Evolutionary conservation across 345 rosid genomes (phyloP).

Genomic region (thale cress (Arabidopsis thaliana)): DNA sequence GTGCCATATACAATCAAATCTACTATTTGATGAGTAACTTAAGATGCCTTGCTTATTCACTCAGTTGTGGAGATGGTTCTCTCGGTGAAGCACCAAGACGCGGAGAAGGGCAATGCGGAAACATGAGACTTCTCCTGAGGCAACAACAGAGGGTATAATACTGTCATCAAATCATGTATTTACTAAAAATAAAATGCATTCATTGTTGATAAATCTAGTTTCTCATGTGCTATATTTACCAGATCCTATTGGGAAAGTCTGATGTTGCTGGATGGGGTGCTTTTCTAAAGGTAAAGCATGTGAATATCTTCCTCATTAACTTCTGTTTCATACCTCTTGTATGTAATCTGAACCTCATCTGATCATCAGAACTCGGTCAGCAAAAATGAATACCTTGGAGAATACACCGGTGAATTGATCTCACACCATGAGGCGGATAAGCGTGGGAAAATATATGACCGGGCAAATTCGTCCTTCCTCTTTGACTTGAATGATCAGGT

Average conservation of each 20-base stretch:
- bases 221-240: constrained; percentile 27
- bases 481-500: constrained; percentile 99
- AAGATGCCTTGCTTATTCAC: constrained; percentile 30
- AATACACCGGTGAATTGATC: constrained; percentile 95
- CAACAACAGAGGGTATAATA: constrained; percentile 89
- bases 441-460: constrained; percentile 97
- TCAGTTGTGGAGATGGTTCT: constrained; percentile 94
- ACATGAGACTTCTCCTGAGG: constrained; percentile 97
- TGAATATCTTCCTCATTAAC: not conserved
- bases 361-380: constrained; percentile 83
- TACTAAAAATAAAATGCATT: not conserved
- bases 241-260: constrained; percentile 92
- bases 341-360: constrained; percentile 25
- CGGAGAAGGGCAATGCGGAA: constrained; percentile 97
- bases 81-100: constrained; percentile 79
- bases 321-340: not conserved
- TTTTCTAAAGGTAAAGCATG: constrained; percentile 75
- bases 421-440: constrained; percentile 97
- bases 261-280: constrained; percentile 99
- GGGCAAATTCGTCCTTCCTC: constrained; percentile 95
- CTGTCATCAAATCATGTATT: constrained; percentile 1
- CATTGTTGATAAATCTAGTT: constrained; percentile 25
- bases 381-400: constrained; percentile 97
- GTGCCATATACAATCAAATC: constrained; percentile 15
- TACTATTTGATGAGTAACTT: constrained; percentile 18